These are phyloP conservation scores for Stemphylium lycopersici DNA, from an alignment of 2,329 filamentous ascomycete genomes.

Conservation along the genomic window DNA sequence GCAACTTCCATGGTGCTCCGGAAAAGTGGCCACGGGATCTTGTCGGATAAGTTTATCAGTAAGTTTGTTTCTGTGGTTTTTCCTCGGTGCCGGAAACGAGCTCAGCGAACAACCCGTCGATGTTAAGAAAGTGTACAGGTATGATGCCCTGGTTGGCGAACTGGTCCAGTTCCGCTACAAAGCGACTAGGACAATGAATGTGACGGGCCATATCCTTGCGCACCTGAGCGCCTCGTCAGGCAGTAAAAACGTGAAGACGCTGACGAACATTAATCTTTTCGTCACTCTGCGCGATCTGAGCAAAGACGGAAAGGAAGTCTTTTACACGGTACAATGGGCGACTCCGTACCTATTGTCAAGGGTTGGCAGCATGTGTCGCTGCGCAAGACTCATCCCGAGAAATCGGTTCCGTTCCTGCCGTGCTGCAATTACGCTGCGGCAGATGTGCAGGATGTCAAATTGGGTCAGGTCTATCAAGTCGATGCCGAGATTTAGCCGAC, in stretches of 20 bases:
- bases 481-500: no score
- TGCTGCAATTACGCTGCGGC: no score
- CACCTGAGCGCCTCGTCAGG: not conserved
- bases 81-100: not conserved
- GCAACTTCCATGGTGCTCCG: slow-evolving; percentile 52
- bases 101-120: no score
- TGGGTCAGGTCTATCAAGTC: no score
- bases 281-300: not conserved
- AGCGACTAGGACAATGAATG: not conserved
- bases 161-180: not conserved
- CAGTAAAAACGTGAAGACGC: not conserved
- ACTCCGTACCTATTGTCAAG: not conserved
- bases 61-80: not conserved
- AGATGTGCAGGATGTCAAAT: no score
- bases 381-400: not conserved
- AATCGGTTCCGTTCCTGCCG: no score
- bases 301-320: not conserved
- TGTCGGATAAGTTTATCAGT: not conserved
- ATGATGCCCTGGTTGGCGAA: no score
- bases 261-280: not conserved
- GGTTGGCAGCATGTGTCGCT: not conserved
- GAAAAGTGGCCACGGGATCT: slow-evolving; percentile 31
- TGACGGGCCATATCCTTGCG: not conserved
- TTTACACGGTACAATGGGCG: not conserved
- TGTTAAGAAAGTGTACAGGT: no score